These are phyloP conservation scores for Lyophyllum decastes DNA, from an alignment of 768 basidiomycete species.

Conservation along the genomic window DNA sequence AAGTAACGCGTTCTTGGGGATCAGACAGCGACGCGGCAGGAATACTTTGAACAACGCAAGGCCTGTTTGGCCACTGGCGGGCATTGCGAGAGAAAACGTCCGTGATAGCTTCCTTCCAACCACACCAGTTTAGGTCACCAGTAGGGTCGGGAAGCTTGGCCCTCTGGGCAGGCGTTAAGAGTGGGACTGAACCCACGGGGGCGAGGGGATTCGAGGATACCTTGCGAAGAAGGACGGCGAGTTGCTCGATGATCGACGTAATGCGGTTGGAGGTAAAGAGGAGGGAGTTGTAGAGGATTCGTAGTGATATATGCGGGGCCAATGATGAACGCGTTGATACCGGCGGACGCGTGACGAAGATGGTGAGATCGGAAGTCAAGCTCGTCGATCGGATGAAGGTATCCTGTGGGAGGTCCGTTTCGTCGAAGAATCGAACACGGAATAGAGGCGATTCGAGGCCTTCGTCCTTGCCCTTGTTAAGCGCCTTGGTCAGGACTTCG, in stretches of 20 bases:
- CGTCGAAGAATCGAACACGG: conserved; percentile 96
- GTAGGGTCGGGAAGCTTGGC: conserved; percentile 78
- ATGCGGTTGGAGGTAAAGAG: conserved; percentile 85
- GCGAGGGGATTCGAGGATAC: conserved; percentile 68
- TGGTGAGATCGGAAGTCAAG: conserved; percentile 88
- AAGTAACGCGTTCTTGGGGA: conserved; percentile 57
- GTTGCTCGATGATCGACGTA: conserved; percentile 78
- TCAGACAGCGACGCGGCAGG: conserved; percentile 40
- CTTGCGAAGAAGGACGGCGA: conserved; percentile 74
- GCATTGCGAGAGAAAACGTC: conserved; percentile 94
- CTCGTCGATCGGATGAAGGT: conserved; percentile 79
- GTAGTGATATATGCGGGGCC: conserved; percentile 74
- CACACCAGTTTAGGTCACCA: conserved; percentile 94
- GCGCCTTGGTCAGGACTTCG: conserved; percentile 67
- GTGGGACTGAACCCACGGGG: conserved; percentile 75
- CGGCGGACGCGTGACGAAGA: conserved; percentile 80
- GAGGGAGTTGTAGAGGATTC: conserved; percentile 92
- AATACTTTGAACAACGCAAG: conserved; percentile 85
- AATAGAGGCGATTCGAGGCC: conserved; percentile 70
- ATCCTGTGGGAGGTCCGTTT: conserved; percentile 73
- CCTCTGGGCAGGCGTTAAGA: conserved; percentile 74
- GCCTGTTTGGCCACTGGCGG: conserved; percentile 69
- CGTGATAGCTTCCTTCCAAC: conserved; percentile 95
- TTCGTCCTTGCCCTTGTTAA: conserved; percentile 69
- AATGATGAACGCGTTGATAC: conserved; percentile 69